phyloP scores from a whole-genome alignment of 257 asterid species.

The Nicotiana benthamiana region DNA sequence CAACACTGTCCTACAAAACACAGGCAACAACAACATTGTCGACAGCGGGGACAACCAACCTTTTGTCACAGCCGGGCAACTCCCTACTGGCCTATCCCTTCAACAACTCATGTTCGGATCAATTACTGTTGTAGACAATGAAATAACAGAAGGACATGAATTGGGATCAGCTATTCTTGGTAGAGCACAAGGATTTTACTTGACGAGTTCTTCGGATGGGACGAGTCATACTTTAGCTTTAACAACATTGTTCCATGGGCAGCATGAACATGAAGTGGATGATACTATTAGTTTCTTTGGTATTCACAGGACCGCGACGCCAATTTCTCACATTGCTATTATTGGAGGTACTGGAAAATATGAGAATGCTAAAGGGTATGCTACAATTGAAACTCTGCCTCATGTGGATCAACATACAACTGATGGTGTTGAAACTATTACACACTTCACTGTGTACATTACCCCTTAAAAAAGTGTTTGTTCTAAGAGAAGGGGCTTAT shows the following conservation, averaged over 20 bases:
- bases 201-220: slow-evolving; percentile 82
- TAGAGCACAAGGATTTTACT: slow-evolving; percentile 68
- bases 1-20: slow-evolving; percentile 43
- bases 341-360: slow-evolving; percentile 76
- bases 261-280: slow-evolving; percentile 32
- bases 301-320: slow-evolving; percentile 76
- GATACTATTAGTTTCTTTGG: slow-evolving; percentile 84
- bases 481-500: not conserved
- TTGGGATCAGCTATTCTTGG: slow-evolving; percentile 63
- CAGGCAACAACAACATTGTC: slow-evolving; percentile 37
- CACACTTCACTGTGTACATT: slow-evolving; percentile 63
- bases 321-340: slow-evolving; percentile 64
- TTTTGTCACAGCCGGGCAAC: slow-evolving; percentile 77
- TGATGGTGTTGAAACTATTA: slow-evolving; percentile 75
- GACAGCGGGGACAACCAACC: slow-evolving; percentile 41
- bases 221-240: slow-evolving; percentile 69
- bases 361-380: slow-evolving; percentile 68
- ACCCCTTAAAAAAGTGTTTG: slow-evolving; percentile 34
- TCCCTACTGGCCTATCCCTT: slow-evolving; percentile 58
- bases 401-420: slow-evolving; percentile 72
- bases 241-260: slow-evolving; percentile 65
- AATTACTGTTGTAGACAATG: slow-evolving; percentile 74
- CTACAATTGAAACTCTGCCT: slow-evolving; percentile 72
- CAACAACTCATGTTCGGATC: slow-evolving; percentile 92
- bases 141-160: slow-evolving; percentile 74